Base-by-base conservation (phyloP, 2,329 filamentous ascomycete genomes). In the Talaromyces sp. region DNA sequence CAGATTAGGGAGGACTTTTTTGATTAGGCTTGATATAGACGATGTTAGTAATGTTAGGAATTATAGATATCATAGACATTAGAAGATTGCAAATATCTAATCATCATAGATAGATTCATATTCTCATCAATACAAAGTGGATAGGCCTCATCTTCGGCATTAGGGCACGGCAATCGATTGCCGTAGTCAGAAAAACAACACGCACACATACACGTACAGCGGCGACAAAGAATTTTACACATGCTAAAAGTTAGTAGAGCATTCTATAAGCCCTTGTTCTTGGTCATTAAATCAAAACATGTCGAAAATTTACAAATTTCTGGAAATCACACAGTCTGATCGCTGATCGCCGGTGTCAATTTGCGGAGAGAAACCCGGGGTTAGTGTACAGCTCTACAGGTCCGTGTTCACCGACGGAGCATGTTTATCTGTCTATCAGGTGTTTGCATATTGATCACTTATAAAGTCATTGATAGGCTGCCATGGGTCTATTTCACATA, bases 1-100 rank as follows among this genome's bases (percentile, higher is more conserved):
- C 69, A 66, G 64, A 71, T 79, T 22, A 51, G 40, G 31, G 64
- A 68, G 19, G 69, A 67, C 25, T 65, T 67, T n/a, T 68, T 65
- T 8, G 27, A 25, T 43, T 17, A 59, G n/a, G n/a, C n/a, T n/a
- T n/a, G n/a, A n/a, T n/a, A n/a, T n/a, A n/a, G n/a, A n/a, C n/a
- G n/a, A 40, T 29, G 27, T 29, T 36, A 36, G 34, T 36, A 36
- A 36, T 36, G 2, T 36, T 13, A 36, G 34, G 34, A 36, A 36
- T 7, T 36, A 36, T 36, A 36, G 34, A 36, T 36, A 13, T 36
- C 8, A 36, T 36, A 38, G 36, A 38, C 13, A 38, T 5, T 38
- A 13, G 13, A 17, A 38, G 5, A 17, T 38, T 38, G 36, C 36
- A 38, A 38, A 15, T 17, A 38, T 38, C 36, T 38, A 5, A 38